Conservation (phyloP, 1,284 basidiomycete species). For the Mycosarcoma maydis region DNA sequence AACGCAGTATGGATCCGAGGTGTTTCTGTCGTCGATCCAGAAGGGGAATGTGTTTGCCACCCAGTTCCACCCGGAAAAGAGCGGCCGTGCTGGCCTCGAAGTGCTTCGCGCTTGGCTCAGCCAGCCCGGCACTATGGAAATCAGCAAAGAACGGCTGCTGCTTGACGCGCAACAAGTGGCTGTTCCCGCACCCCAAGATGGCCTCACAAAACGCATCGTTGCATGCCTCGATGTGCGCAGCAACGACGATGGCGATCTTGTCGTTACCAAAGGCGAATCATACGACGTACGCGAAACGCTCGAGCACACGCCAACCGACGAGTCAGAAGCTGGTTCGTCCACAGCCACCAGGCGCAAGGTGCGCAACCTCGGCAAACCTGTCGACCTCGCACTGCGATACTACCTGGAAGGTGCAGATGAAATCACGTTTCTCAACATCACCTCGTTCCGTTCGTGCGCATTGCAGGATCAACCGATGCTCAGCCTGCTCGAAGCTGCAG, state of each 20-base stretch:
- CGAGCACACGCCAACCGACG: conserved; percentile 3
- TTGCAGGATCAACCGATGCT: conserved; percentile 98
- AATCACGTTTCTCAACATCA: conserved; percentile 97
- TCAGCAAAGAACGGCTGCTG: conserved; percentile 38
- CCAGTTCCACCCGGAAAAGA: conserved; percentile 99
- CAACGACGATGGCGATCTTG: conserved; percentile 95
- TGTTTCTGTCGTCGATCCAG: conserved; percentile 87
- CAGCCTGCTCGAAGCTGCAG: conserved; percentile 87
- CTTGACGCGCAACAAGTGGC: conserved; percentile 49
- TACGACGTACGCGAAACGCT: conserved; percentile 89
- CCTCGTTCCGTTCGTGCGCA: conserved; percentile 95
- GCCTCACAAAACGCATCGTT: conserved; percentile 86
- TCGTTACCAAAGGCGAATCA: conserved; percentile 99
- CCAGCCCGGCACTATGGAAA: conserved; percentile 64
- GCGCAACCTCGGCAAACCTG: conserved; percentile 96
- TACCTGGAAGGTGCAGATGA: conserved; percentile 93
- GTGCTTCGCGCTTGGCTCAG: conserved; percentile 86
- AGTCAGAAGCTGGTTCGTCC: conserved; percentile 7
- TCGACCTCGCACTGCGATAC: conserved; percentile 87
- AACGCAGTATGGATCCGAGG: conserved; percentile 90
- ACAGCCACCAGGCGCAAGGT: conserved; percentile 73
- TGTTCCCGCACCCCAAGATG: conserved; percentile 67
- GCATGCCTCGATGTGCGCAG: conserved; percentile 98
- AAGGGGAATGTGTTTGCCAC: conserved; percentile 89
- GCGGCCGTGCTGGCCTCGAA: conserved; percentile 85